phyloP scores from a whole-genome alignment of 1,284 basidiomycete species.

The Cerioporus squamosus region DNA sequence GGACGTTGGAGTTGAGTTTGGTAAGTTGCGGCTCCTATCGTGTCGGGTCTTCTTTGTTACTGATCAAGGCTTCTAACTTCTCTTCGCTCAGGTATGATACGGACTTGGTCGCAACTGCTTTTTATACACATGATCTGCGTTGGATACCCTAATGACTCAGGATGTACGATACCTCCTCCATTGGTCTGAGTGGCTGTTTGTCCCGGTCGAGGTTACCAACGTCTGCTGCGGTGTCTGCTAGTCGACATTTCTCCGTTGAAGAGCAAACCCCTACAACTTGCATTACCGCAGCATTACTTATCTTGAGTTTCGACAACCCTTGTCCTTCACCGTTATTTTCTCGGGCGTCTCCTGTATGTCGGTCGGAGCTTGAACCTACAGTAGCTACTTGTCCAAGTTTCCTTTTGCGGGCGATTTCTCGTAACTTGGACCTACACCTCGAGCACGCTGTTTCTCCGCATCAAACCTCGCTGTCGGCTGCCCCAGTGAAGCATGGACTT shows the following conservation, averaged over 20 bases:
- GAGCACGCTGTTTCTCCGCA: not conserved
- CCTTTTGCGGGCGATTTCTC: conserved; percentile 5
- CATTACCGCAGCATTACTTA: no score
- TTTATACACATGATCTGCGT: conserved; percentile 7
- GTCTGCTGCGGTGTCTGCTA: no score
- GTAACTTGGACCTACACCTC: conserved; percentile 20
- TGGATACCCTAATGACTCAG: conserved; percentile 25
- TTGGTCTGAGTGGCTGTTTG: not conserved
- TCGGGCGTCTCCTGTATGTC: not conserved
- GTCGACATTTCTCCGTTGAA: no score
- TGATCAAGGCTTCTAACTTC: no score
- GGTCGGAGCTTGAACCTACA: conserved; percentile 8
- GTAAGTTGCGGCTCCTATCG: conserved; percentile 52
- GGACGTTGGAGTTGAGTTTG: conserved; percentile 96
- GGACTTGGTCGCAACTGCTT: conserved; percentile 2
- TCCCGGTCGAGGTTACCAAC: not conserved
- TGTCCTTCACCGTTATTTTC: not conserved
- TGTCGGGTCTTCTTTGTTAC: not conserved
- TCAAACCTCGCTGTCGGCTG: not conserved
- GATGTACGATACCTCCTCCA: conserved; percentile 21
- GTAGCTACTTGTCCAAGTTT: not conserved
- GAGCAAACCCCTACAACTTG: not conserved
- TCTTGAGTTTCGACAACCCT: no score
- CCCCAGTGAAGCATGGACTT: conserved; percentile 32
- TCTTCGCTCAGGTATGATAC: conserved; percentile 16